These are phyloP conservation scores for Funneliformis caledonium DNA, from an alignment of 371 early-diverging fungal species.

Conservation along the genomic window DNA sequence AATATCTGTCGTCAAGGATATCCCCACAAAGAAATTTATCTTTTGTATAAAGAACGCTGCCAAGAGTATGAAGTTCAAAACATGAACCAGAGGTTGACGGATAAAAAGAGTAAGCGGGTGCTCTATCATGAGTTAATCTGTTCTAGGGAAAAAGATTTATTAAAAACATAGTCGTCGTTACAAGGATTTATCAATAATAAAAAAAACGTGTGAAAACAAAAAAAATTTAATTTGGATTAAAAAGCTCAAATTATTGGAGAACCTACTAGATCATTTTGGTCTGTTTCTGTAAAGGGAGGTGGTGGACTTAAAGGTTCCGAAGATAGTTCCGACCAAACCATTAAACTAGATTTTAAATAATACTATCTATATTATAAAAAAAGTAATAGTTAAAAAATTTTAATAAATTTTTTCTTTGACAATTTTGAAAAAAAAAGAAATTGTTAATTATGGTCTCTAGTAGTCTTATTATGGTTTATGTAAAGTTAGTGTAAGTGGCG, in stretches of 20 bases:
- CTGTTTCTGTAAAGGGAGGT: conserved; percentile 7
- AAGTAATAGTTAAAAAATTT: too few relatives aligned
- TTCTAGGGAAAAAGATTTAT: background rate
- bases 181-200: background rate
- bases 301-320: conserved; percentile 30
- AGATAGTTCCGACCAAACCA: background rate
- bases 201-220: background rate
- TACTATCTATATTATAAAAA: too few relatives aligned
- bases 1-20: conserved; percentile 29
- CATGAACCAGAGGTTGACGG: conserved; percentile 6
- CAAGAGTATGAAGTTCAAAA: conserved; percentile 33
- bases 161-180: background rate
- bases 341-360: background rate
- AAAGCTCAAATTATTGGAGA: background rate
- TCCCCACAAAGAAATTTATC: conserved; percentile 35
- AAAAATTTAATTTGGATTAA: background rate
- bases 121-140: background rate
- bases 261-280: background rate
- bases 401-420: too few relatives aligned
- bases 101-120: conserved; percentile 30
- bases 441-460: too few relatives aligned
- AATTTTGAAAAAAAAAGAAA: too few relatives aligned
- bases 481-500: too few relatives aligned
- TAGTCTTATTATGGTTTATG: too few relatives aligned
- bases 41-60: background rate